Evolutionary conservation across 495 filamentous ascomycete genomes (phyloP).

Genomic region (Tetracladium marchalianum): DNA sequence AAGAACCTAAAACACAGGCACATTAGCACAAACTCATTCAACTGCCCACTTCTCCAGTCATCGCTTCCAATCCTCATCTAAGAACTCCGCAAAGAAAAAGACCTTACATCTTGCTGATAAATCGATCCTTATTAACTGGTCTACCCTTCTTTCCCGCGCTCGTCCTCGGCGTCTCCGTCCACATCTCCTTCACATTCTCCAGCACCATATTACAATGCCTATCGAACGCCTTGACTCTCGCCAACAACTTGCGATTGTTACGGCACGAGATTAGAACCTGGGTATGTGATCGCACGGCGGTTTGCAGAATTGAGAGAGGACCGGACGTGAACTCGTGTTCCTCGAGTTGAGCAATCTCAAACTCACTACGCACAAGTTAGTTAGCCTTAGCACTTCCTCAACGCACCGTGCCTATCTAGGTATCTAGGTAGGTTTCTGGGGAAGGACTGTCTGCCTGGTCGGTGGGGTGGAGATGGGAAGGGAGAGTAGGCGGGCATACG

Average conservation of each 20-base stretch:
- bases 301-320: conserved; percentile 85
- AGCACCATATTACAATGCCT: conserved; percentile 97
- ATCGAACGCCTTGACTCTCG: conserved; percentile 79
- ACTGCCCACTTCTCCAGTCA: neutral
- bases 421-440: neutral
- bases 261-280: conserved; percentile 87
- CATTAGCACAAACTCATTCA: conserved; percentile 3
- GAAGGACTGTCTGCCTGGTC: too few species aligned
- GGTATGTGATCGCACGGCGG: conserved; percentile 74
- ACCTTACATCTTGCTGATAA: conserved; percentile 94
- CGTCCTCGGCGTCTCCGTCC: conserved; percentile 83
- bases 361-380: conserved; percentile 48
- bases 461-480: conserved; percentile 9
- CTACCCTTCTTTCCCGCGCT: conserved; percentile 72
- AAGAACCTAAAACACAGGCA: conserved; percentile 56
- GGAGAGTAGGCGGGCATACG: conserved; percentile 41
- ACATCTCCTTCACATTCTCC: conserved; percentile 99
- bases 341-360: conserved; percentile 79
- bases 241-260: conserved; percentile 78
- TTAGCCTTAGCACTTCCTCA: conserved; percentile 5
- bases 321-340: conserved; percentile 85
- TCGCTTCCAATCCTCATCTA: neutral
- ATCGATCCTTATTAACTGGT: conserved; percentile 94
- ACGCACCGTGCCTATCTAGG: neutral
- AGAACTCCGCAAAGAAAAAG: neutral